Evolutionary conservation across 164 flowering plant genomes (phyloP), one percentile per base, ranked within the genome.

Genomic region (Kingdonia uniflora): DNA sequence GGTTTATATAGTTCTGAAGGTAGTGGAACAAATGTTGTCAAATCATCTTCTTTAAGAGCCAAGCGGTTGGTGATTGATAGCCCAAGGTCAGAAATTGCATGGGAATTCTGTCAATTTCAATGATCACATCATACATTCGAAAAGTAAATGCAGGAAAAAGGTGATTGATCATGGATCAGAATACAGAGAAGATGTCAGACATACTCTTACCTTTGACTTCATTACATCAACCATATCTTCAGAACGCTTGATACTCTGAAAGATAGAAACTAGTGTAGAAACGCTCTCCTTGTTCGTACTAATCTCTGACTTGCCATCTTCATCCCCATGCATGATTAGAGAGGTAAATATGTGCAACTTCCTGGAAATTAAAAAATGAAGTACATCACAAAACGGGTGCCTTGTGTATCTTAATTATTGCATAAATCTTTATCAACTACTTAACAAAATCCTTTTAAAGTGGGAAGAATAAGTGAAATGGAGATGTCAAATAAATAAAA

Each of bases 41-140:
- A 37, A 57, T 64, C 71, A n/a, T 67, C 82, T 44, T 74, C 67
- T 49, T 77, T 77, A 61, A 52, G 58, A 40, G 70, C 60, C 19
- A 92, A 67, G 51, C 76, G 80, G 79, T 86, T 88, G 54, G 60
- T 57, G 22, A 88, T 78, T 42, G 82, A 68, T 57, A 88, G 55
- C 15, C 92, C 96, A 68, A 88, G 82, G 60, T 92, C 97, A 73
- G 84, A 81, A 2, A 88, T 74, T 21, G 87, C 95, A 71, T 84
- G 75, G 16, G 85, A 81, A 46, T 78, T 81, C 97, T 91, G 95
- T 26, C 14, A 65, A 72, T 46, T 24, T 42, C 39, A 61, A 49
- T 48, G 19, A 48, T 6, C 49, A 51, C 19, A 54, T 44, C 39
- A 65, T 0, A 47, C 35, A 29, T 3, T 29, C 35, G 8, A 8